Evolutionary conservation across 257 asterid genomes (phyloP).

Genomic region (Prunella vulgaris): DNA sequence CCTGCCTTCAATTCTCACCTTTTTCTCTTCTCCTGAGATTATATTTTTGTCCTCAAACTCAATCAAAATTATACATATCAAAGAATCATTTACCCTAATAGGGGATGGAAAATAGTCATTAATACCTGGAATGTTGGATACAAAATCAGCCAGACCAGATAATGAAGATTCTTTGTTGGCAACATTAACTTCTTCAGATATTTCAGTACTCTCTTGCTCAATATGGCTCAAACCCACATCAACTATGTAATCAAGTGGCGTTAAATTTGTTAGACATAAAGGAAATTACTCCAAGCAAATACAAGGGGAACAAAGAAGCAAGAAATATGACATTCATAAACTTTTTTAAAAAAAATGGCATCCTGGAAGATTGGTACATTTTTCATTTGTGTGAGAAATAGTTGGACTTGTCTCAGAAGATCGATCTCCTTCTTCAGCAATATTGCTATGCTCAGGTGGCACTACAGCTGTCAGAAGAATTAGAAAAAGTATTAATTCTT

Average conservation of each 20-base stretch:
- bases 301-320: slow-evolving; percentile 5
- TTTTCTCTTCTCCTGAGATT: slow-evolving; percentile 47
- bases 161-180: slow-evolving; percentile 19
- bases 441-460: slow-evolving; percentile 23
- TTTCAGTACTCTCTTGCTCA: slow-evolving; percentile 21
- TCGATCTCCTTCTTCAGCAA: slow-evolving; percentile 23
- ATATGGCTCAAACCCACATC: slow-evolving; percentile 5
- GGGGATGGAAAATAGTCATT: neutral
- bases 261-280: neutral
- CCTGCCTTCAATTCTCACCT: slow-evolving; percentile 74
- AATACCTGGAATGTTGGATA: slow-evolving; percentile 29
- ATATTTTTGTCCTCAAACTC: slow-evolving; percentile 15
- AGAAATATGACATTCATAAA: neutral
- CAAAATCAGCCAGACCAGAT: slow-evolving; percentile 24
- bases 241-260: slow-evolving; percentile 18
- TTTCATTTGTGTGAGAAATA: slow-evolving; percentile 14
- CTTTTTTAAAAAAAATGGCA: neutral
- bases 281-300: neutral
- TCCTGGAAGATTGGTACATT: slow-evolving; percentile 15
- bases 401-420: slow-evolving; percentile 23
- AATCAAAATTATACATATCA: slow-evolving; percentile 7
- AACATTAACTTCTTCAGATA: slow-evolving; percentile 22
- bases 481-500: neutral
- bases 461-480: slow-evolving; percentile 21
- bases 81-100: slow-evolving; percentile 2